phyloP scores from a whole-genome alignment of 129 eudicot genomes.

The Gnaphalium uliginosum region DNA sequence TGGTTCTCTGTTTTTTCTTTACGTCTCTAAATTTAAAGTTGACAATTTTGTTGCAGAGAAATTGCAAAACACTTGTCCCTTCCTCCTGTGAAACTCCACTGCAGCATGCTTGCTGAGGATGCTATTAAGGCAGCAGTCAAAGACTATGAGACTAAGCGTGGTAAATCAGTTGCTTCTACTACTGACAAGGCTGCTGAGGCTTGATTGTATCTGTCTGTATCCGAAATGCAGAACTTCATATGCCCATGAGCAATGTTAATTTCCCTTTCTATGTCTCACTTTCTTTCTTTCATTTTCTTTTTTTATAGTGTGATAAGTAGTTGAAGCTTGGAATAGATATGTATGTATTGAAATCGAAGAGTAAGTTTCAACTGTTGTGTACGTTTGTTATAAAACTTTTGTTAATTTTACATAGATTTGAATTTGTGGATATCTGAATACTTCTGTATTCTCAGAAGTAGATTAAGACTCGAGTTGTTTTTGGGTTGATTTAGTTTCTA shows the following conservation, averaged over 20 bases:
- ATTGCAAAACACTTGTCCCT: conserved; percentile 96
- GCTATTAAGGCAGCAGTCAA: conserved; percentile 95
- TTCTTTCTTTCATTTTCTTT: background rate
- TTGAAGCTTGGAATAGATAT: conserved; percentile 16
- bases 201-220: conserved; percentile 26
- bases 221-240: background rate
- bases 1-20: background rate
- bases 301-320: conserved; percentile 4
- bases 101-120: conserved; percentile 99
- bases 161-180: conserved; percentile 37
- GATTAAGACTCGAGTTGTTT: background rate
- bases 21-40: background rate
- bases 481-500: background rate
- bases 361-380: conserved; percentile 9
- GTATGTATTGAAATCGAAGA: conserved; percentile 6
- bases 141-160: conserved; percentile 73
- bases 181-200: conserved; percentile 62
- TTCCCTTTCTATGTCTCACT: background rate
- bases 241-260: conserved; percentile 1
- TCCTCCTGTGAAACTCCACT: conserved; percentile 93
- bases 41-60: conserved; percentile 57
- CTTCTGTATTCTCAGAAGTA: background rate
- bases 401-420: conserved; percentile 7
- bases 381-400: background rate
- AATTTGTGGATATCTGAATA: background rate